These are phyloP conservation scores for Solanum pennellii DNA, from an alignment of 257 asterid species.

Conservation along the genomic window DNA sequence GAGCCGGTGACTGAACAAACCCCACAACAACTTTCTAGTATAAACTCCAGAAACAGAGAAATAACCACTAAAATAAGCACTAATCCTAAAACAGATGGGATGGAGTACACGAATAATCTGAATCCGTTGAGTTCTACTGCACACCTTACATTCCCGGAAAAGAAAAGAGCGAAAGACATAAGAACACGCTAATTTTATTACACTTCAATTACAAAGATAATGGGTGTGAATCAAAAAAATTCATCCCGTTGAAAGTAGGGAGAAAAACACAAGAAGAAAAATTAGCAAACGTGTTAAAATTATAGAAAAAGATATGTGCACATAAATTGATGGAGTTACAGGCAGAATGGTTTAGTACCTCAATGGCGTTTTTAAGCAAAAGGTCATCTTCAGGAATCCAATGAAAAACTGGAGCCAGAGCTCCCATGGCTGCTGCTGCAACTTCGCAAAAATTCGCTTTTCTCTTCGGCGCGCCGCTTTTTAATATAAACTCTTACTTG, in stretches of 20 bases:
- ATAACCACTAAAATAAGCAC: background rate
- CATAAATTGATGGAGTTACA: background rate
- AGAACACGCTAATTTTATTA: slow-evolving; percentile 35
- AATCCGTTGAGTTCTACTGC: background rate
- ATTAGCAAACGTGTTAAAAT: background rate
- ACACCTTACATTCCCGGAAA: background rate
- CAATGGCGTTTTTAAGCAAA: slow-evolving; percentile 51
- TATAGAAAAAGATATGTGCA: background rate
- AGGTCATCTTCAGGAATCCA: slow-evolving; percentile 71
- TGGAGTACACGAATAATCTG: background rate
- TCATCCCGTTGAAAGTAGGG: background rate
- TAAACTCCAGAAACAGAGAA: background rate
- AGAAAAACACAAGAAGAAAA: background rate
- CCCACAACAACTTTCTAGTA: background rate
- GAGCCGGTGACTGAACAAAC: background rate
- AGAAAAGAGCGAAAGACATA: background rate
- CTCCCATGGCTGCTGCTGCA: slow-evolving; percentile 41
- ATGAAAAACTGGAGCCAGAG: slow-evolving; percentile 23
- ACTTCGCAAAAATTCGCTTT: background rate
- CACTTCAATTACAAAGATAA: background rate
- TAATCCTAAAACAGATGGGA: background rate
- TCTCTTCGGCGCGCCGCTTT: background rate
- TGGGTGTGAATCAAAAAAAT: background rate
- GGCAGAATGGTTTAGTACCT: slow-evolving; percentile 27
- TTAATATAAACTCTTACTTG: background rate